phyloP scores from a whole-genome alignment of 1,139 yeast species.

The Blastobotrys proliferans region DNA sequence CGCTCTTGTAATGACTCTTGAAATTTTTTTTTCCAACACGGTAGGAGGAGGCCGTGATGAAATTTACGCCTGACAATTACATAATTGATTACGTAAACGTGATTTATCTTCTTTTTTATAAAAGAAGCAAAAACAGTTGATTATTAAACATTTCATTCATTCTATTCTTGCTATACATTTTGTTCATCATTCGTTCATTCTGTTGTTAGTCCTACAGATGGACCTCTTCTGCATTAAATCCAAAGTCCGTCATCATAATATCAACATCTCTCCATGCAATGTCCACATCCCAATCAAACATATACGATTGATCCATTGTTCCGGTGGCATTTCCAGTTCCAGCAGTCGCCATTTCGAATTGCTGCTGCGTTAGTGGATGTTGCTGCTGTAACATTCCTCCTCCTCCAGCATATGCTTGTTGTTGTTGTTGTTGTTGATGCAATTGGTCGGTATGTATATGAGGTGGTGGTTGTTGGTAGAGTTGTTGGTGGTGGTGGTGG shows the following conservation, averaged over 20 bases:
- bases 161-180: too few relatives aligned
- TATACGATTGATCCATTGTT: slow-evolving; percentile 6
- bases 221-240: slow-evolving; percentile 58
- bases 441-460: too few relatives aligned
- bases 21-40: background rate
- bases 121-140: too few relatives aligned
- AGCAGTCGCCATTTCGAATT: background rate
- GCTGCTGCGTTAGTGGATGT: slow-evolving; percentile 1
- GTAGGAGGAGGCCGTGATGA: too few relatives aligned
- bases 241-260: slow-evolving; percentile 89
- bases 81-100: too few relatives aligned
- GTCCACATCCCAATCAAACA: slow-evolving; percentile 53
- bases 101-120: too few relatives aligned
- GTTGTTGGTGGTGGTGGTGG: background rate
- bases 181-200: too few relatives aligned
- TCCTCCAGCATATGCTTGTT: background rate
- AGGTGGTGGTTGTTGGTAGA: background rate
- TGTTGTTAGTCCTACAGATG: background rate
- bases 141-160: too few relatives aligned
- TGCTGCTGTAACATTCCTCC: slow-evolving; percentile 2
- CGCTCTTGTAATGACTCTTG: background rate
- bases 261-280: slow-evolving; percentile 88
- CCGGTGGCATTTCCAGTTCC: slow-evolving; percentile 4
- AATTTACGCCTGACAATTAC: too few relatives aligned
- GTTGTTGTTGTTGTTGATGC: background rate